Base-by-base conservation (phyloP, 208 protist genomes). In the Leptomonas pyrrhocoris region DNA sequence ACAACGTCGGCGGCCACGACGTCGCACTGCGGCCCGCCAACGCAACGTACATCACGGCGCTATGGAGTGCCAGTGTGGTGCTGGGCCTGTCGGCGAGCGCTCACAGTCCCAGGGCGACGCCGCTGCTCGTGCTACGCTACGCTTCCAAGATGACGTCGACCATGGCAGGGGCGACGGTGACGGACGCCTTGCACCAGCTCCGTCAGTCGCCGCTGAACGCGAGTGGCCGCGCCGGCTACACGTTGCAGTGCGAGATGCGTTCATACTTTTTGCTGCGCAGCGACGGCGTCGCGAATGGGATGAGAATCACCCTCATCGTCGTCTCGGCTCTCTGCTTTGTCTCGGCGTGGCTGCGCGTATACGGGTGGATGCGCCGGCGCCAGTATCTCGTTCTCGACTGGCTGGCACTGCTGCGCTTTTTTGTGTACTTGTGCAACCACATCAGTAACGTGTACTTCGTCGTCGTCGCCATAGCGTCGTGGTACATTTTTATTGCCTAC, bases 331-430 rank as follows among this genome's bases (percentile, higher is more conserved):
- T 94, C 15, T 84, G 84, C 73, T 83, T 92, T 57, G 38, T 90
- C 42, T 82, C 83, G 12, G 75, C 89, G 30, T 91, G 80, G 84
- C 49, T 90, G 51, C 73, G 83, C 28, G 82, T 80, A 23, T 96
- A 93, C 53, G 81, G 86, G n/a, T 96, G 87, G 83, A 92, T 93
- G 88, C 78, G 92, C 25, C 77, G 92, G 16, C 60, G 85, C 51
- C 88, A 93, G 76, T 91, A 92, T 48, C 80, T 88, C 34, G 76
- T 92, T 15, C 58, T 96, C 0, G 83, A 90, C 58, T 31, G 73
- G 54, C 38, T 53, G 27, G 83, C 82, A 12, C 13, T 84, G 9
- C 45, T 88, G 64, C 81, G 85, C 19, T 96, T 88, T 61, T 65
- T 94, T 18, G 69, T 94, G 5, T 93, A 96, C 58, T 68, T 90